These are phyloP conservation scores for Zymoseptoria pseudotritici DNA, from an alignment of 2,329 filamentous ascomycete genomes.

Conservation along the genomic window DNA sequence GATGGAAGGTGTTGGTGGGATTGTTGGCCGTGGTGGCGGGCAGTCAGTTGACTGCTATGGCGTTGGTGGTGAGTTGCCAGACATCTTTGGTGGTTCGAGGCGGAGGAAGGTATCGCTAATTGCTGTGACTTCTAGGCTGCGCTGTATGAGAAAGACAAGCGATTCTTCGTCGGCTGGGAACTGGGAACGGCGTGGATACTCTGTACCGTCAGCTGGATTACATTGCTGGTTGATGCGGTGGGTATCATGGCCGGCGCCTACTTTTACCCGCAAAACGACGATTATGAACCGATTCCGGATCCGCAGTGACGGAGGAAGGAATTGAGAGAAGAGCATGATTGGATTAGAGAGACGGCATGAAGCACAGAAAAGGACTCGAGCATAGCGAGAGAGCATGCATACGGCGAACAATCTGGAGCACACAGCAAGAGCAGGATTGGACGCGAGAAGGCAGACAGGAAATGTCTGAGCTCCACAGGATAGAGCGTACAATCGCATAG, in stretches of 20 bases:
- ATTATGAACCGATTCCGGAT: slow-evolving; percentile 65
- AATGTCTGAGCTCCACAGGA: not conserved
- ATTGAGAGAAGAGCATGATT: not conserved
- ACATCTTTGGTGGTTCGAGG: not conserved
- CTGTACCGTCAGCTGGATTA: slow-evolving; percentile 52
- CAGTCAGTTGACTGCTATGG: slow-evolving; percentile 71
- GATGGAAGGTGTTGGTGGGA: slow-evolving; percentile 68
- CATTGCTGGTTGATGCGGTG: slow-evolving; percentile 46
- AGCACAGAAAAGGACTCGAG: not conserved
- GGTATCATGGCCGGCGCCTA: slow-evolving; percentile 61
- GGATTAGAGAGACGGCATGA: too few relatives aligned
- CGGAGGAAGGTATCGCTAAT: slow-evolving; percentile 4
- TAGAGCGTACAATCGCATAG: not conserved
- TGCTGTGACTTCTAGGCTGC: slow-evolving; percentile 55
- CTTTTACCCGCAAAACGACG: slow-evolving; percentile 69
- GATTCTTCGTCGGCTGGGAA: slow-evolving; percentile 76
- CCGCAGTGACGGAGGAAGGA: not conserved
- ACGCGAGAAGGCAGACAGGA: not conserved
- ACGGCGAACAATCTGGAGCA: not conserved
- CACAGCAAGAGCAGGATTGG: not conserved
- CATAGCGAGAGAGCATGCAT: not conserved
- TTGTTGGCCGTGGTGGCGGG: slow-evolving; percentile 59
- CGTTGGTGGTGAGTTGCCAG: slow-evolving; percentile 61
- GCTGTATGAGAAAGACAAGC: slow-evolving; percentile 72
- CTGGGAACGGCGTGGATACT: slow-evolving; percentile 75